These are phyloP conservation scores for Pichia sp. DNA, from an alignment of 1,139 yeast species.

Conservation along the genomic window DNA sequence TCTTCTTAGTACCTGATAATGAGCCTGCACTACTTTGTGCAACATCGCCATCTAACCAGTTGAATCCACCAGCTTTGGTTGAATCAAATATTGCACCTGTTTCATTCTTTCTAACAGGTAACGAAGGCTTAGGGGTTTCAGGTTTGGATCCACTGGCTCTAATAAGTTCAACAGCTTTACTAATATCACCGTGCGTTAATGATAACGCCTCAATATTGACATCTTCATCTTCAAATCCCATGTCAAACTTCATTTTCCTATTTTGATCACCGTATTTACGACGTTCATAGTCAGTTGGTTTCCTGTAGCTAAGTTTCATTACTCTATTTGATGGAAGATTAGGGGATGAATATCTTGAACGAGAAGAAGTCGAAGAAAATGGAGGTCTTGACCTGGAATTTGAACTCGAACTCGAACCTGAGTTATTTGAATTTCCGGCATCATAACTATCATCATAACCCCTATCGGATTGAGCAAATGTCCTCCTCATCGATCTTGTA, in stretches of 20 bases:
- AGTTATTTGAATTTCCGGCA: slow-evolving; percentile 4
- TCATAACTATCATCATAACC: slow-evolving; percentile 5
- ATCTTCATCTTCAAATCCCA: slow-evolving; percentile 44
- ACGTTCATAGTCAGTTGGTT: slow-evolving; percentile 37
- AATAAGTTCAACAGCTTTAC: slow-evolving; percentile 42
- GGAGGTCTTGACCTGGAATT: slow-evolving; percentile 6
- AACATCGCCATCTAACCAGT: slow-evolving; percentile 30
- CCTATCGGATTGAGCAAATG: slow-evolving; percentile 13
- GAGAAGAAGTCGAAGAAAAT: slow-evolving; percentile 1
- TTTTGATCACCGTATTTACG: slow-evolving; percentile 36
- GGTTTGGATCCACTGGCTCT: slow-evolving; percentile 25
- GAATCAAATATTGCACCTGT: slow-evolving; percentile 25
- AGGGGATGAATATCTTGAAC: background rate
- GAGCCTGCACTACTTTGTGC: slow-evolving; percentile 26
- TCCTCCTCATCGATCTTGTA: slow-evolving; percentile 20
- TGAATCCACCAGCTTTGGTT: slow-evolving; percentile 27
- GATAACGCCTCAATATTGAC: slow-evolving; percentile 44
- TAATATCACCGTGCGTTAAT: slow-evolving; percentile 41
- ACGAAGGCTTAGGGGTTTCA: slow-evolving; percentile 30
- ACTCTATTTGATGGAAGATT: background rate
- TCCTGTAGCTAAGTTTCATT: slow-evolving; percentile 9
- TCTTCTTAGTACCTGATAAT: slow-evolving; percentile 22
- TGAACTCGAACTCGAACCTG: slow-evolving; percentile 1
- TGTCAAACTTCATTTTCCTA: slow-evolving; percentile 33
- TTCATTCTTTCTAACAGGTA: slow-evolving; percentile 40